A percentile compares a stretch with the other conserved stretches of the same genome.
Conservation (phyloP, 495 filamentous ascomycete genomes). For the Penicillium odoratum region DNA sequence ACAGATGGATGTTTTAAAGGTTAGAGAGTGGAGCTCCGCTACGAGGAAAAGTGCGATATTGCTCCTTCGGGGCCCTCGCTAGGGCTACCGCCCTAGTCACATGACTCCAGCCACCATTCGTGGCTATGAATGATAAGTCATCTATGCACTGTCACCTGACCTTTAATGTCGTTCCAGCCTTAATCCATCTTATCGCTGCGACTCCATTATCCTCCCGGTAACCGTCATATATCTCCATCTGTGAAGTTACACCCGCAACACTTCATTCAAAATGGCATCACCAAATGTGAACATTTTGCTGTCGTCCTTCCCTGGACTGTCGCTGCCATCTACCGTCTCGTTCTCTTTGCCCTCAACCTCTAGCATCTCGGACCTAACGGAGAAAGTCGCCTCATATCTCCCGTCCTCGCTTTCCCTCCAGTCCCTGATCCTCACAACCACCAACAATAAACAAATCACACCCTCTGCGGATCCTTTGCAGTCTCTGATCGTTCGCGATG, state of each 20-base stretch:
- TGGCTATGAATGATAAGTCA: slow-evolving; percentile 7
- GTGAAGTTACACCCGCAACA: neutral
- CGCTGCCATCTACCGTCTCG: slow-evolving; percentile 74
- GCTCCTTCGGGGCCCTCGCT: slow-evolving; percentile 26
- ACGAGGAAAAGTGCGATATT: slow-evolving; percentile 44
- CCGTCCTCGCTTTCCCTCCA: slow-evolving; percentile 50
- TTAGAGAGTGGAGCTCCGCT: slow-evolving; percentile 41
- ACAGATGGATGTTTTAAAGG: slow-evolving; percentile 43
- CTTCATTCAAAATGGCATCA: slow-evolving; percentile 29
- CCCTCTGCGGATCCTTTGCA: slow-evolving; percentile 35
- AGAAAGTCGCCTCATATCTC: slow-evolving; percentile 62
- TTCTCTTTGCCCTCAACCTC: slow-evolving; percentile 66
- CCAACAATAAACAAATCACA: slow-evolving; percentile 69
- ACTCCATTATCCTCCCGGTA: neutral
- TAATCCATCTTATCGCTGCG: neutral
- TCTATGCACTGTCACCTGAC: slow-evolving; percentile 9
- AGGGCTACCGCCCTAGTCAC: slow-evolving; percentile 44
- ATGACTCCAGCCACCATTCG: slow-evolving; percentile 6
- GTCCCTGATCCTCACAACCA: slow-evolving; percentile 75
- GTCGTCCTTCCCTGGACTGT: slow-evolving; percentile 78
- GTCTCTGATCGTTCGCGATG: slow-evolving; percentile 28
- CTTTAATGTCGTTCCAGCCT: neutral
- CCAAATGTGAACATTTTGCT: slow-evolving; percentile 76
- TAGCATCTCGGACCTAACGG: slow-evolving; percentile 63
- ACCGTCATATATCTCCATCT: slow-evolving; percentile 6